Conservation (phyloP, 1,139 yeast species). For the Eremothecium sinecaudum region DNA sequence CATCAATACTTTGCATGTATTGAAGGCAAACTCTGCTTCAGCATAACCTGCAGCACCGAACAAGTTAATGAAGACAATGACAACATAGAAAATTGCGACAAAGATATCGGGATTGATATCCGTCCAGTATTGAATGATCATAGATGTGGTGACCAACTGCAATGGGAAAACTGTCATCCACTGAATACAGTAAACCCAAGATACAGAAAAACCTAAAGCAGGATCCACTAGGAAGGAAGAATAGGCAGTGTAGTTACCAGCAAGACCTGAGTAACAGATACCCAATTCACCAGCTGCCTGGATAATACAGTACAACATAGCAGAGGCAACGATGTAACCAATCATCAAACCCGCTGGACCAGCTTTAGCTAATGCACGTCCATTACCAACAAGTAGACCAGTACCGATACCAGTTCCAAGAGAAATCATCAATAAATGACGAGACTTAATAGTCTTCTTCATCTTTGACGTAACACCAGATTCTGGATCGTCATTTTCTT, state of each 20-base stretch:
- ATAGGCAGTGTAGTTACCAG: conserved; percentile 68
- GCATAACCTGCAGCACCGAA: conserved; percentile 67
- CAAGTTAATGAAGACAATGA: conserved; percentile 48
- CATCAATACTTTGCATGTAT: conserved; percentile 50
- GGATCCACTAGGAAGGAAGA: conserved; percentile 55
- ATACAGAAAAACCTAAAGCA: conserved; percentile 70
- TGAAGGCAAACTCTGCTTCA: conserved; percentile 58
- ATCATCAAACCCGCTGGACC: conserved; percentile 71
- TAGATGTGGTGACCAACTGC: conserved; percentile 69
- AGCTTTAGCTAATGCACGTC: conserved; percentile 54
- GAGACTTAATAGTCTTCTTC: conserved; percentile 40
- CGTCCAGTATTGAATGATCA: conserved; percentile 59
- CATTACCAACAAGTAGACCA: conserved; percentile 66
- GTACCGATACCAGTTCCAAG: conserved; percentile 82
- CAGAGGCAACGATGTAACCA: conserved; percentile 56
- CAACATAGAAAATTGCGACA: conserved; percentile 52
- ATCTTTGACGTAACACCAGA: conserved; percentile 26
- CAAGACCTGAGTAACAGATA: conserved; percentile 56
- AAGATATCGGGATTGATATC: conserved; percentile 60
- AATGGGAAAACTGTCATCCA: conserved; percentile 72
- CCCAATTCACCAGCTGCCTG: conserved; percentile 81
- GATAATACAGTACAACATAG: conserved; percentile 60
- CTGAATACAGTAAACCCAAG: conserved; percentile 74
- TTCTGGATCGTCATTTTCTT: conserved; percentile 3
- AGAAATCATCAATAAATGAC: conserved; percentile 58